phyloP scores from a whole-genome alignment of 2,329 filamentous ascomycete species.

The Neophaeococcomyces aloes region DNA sequence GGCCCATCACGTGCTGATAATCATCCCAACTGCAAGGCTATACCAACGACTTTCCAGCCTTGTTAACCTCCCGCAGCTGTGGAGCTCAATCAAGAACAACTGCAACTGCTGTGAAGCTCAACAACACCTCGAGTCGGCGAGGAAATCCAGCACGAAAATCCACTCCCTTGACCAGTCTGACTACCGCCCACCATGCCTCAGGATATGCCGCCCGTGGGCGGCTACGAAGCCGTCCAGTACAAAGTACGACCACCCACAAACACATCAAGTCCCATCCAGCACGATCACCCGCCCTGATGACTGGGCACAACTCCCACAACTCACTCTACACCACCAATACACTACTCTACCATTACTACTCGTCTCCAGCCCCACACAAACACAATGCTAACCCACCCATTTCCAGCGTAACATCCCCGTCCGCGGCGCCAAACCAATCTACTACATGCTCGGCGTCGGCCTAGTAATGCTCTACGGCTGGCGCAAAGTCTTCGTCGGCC shows the following conservation, averaged over 20 bases:
- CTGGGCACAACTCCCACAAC: no score
- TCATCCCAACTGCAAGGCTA: no score
- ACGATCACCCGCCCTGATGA: no score
- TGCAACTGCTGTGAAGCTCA: not conserved
- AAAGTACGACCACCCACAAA: conserved; percentile 48
- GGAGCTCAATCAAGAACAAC: no score
- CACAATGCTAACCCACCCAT: conserved; percentile 3
- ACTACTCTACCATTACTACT: not conserved
- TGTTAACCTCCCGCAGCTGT: no score
- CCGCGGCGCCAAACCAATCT: conserved; percentile 74
- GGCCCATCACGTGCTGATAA: no score
- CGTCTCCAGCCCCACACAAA: not conserved
- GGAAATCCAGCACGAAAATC: not conserved
- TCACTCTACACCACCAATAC: no score
- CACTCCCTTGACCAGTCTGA: not conserved
- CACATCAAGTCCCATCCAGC: conserved; percentile 6
- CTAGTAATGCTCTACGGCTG: conserved; percentile 81
- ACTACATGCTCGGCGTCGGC: conserved; percentile 66
- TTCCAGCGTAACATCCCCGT: conserved; percentile 78
- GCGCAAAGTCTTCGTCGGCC: conserved; percentile 71
- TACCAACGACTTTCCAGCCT: no score
- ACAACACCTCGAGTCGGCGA: not conserved
- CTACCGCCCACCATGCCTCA: conserved; percentile 58
- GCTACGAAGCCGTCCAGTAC: conserved; percentile 95
- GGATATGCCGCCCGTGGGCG: conserved; percentile 91